phyloP scores from a whole-genome alignment of 805 yeast species.

The Phaffomyces thermotolerans region DNA sequence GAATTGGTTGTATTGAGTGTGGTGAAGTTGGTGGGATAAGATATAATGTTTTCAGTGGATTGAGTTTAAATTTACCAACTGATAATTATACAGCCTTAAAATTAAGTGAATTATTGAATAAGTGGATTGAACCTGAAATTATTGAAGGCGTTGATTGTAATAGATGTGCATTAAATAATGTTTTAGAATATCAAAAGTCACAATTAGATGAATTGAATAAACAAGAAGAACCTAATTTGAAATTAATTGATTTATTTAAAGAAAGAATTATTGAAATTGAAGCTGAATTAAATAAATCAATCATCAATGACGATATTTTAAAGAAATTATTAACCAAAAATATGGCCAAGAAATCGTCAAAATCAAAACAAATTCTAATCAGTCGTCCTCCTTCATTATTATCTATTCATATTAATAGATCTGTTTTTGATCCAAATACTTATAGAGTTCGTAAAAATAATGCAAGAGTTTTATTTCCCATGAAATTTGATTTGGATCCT shows the following conservation, averaged over 20 bases:
- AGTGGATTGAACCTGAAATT: constrained; percentile 74
- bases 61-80: constrained; percentile 62
- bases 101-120: constrained; percentile 47
- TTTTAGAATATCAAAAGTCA: constrained; percentile 40
- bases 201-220: constrained; percentile 27
- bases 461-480: constrained; percentile 73
- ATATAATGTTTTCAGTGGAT: constrained; percentile 68
- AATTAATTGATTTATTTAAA: constrained; percentile 29
- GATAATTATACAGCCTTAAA: constrained; percentile 35
- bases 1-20: constrained; percentile 86
- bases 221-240: constrained; percentile 17
- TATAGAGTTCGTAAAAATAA: constrained; percentile 80
- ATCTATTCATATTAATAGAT: constrained; percentile 83
- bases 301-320: constrained; percentile 75
- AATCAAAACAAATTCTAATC: constrained; percentile 76
- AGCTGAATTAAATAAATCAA: constrained; percentile 52
- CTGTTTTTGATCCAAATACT: constrained; percentile 84
- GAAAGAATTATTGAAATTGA: constrained; percentile 43
- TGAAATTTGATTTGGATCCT: constrained; percentile 55
- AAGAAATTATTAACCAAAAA: constrained; percentile 66
- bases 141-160: constrained; percentile 94
- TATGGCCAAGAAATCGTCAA: constrained; percentile 66
- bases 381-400: constrained; percentile 79
- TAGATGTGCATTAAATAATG: constrained; percentile 72
- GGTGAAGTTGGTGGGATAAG: constrained; percentile 94